These are phyloP conservation scores for Penicillium frequentans DNA, from an alignment of 2,329 filamentous ascomycete species.

Conservation along the genomic window DNA sequence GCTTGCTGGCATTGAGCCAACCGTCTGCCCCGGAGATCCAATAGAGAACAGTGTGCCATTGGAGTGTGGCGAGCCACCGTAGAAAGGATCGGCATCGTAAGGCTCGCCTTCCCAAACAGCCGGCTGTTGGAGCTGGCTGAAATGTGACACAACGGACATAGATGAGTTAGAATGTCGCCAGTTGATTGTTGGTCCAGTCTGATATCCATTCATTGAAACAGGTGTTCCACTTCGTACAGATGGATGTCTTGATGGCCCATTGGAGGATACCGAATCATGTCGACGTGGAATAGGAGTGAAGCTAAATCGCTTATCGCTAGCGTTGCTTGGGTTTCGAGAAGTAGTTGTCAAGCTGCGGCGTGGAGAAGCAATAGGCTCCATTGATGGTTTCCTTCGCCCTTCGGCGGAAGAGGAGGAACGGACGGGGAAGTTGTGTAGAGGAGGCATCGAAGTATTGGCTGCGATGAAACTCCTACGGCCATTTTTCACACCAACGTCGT, in stretches of 20 bases:
- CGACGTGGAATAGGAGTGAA: constrained; percentile 11
- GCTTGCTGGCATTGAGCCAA: constrained; percentile 18
- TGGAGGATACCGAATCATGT: constrained; percentile 25
- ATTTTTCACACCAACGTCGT: constrained; percentile 35
- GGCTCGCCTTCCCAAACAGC: constrained; percentile 20
- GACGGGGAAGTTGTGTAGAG: constrained; percentile 26
- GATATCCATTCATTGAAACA: constrained; percentile 5
- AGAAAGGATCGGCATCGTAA: constrained; percentile 30
- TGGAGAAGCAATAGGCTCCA: constrained; percentile 24
- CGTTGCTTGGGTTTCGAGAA: constrained; percentile 28
- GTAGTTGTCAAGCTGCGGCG: constrained; percentile 35
- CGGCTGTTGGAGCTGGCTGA: constrained; percentile 27
- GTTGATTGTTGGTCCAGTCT: not conserved
- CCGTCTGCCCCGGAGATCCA: constrained; percentile 19
- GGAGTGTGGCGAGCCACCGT: constrained; percentile 17
- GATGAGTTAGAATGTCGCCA: constrained; percentile 15
- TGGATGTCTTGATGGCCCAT: constrained; percentile 17
- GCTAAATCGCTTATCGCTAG: constrained; percentile 20
- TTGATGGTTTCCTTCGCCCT: constrained; percentile 23
- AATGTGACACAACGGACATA: constrained; percentile 20
- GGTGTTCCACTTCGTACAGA: constrained; percentile 17
- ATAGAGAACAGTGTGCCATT: constrained; percentile 19
- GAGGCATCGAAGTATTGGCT: constrained; percentile 24
- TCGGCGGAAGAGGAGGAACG: constrained; percentile 27
- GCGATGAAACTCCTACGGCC: constrained; percentile 31